phyloP scores from a whole-genome alignment of 2,329 filamentous ascomycete genomes.

The Pseudocercospora musae region DNA sequence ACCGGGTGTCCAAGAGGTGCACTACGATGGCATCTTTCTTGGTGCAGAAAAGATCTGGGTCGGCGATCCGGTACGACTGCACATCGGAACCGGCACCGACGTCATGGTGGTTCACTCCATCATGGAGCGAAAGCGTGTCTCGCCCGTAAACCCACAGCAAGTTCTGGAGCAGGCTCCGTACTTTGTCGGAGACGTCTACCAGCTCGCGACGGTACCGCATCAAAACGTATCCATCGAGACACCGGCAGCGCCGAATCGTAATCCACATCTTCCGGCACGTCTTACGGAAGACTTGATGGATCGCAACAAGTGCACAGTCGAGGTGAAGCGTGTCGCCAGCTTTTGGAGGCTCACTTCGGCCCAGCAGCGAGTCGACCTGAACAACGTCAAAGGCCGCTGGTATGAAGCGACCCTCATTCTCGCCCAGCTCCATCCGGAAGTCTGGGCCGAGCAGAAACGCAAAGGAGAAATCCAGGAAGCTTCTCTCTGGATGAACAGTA shows the following conservation, averaged over 20 bases:
- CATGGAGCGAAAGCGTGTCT: slow-evolving; percentile 37
- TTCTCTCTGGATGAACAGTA: slow-evolving; percentile 36
- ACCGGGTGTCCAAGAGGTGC: slow-evolving; percentile 40
- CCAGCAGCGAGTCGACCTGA: slow-evolving; percentile 39
- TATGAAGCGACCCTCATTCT: slow-evolving; percentile 56
- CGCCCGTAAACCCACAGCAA: slow-evolving; percentile 26
- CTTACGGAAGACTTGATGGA: slow-evolving; percentile 52
- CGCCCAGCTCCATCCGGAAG: slow-evolving; percentile 36
- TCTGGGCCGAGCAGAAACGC: slow-evolving; percentile 25
- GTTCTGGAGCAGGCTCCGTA: slow-evolving; percentile 31
- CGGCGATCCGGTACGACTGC: slow-evolving; percentile 56
- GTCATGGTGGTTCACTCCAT: slow-evolving; percentile 49
- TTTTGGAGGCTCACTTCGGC: slow-evolving; percentile 45
- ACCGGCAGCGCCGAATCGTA: slow-evolving; percentile 33
- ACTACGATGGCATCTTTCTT: slow-evolving; percentile 55
- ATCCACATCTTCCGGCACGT: slow-evolving; percentile 48
- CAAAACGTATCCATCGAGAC: slow-evolving; percentile 35
- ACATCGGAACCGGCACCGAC: slow-evolving; percentile 43
- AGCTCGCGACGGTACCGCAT: slow-evolving; percentile 43
- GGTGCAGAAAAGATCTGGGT: slow-evolving; percentile 60
- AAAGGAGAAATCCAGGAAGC: slow-evolving; percentile 36
- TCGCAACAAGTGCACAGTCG: slow-evolving; percentile 45
- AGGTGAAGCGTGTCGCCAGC: slow-evolving; percentile 32
- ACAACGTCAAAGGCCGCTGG: slow-evolving; percentile 58
- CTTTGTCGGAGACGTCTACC: slow-evolving; percentile 53